phyloP scores from a whole-genome alignment of 2,329 filamentous ascomycete species.

The Calonectria hawksworthii region DNA sequence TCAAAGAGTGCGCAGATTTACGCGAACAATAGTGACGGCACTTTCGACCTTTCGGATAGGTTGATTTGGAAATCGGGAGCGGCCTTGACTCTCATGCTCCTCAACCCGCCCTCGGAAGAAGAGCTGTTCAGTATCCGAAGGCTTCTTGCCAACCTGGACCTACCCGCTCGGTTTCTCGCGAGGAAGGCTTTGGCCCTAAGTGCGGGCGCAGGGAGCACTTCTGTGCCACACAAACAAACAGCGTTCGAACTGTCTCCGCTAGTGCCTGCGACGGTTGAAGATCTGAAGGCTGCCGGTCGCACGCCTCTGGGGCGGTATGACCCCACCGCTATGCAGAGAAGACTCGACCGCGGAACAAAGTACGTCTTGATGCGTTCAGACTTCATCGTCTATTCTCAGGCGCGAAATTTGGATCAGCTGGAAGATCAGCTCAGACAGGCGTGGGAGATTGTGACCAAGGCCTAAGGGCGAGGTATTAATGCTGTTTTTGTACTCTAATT shows the following conservation, averaged over 20 bases:
- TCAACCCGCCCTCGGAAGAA: neutral
- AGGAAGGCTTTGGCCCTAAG: neutral
- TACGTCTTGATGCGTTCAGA: neutral
- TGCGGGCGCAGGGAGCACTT: neutral
- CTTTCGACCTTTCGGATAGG: neutral
- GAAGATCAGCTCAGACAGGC: neutral
- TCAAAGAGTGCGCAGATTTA: neutral
- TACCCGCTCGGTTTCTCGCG: neutral
- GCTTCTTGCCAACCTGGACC: neutral
- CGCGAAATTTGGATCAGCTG: neutral
- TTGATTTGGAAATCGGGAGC: neutral
- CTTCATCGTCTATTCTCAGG: neutral
- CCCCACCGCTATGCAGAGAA: neutral
- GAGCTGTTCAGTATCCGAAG: neutral
- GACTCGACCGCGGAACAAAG: neutral
- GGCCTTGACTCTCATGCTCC: neutral
- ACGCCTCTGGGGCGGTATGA: neutral
- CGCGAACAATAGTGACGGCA: neutral
- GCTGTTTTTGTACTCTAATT: neutral
- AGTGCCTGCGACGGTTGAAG: neutral
- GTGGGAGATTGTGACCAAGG: neutral
- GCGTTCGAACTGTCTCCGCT: neutral
- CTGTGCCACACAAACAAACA: neutral
- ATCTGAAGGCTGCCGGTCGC: neutral
- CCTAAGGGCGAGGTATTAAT: neutral